Conservation (phyloP, 352 stramenopile species). For the Phytopythium montanum region DNA sequence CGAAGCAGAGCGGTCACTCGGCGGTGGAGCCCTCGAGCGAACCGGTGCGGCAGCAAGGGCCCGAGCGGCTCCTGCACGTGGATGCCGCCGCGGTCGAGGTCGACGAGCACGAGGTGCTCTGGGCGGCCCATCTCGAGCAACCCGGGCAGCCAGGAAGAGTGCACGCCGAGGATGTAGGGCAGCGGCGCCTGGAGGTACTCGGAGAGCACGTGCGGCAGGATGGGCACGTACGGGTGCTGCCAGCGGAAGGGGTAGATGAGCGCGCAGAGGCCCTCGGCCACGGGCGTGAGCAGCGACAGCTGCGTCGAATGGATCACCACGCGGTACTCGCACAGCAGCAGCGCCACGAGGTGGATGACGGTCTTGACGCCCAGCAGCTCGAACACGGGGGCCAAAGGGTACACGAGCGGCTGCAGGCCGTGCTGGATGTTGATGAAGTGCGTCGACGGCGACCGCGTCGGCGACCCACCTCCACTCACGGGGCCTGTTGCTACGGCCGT, state of each 20-base stretch:
- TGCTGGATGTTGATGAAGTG: constrained; percentile 49
- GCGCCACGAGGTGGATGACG: constrained; percentile 54
- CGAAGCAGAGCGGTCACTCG: constrained; percentile 57
- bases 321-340: constrained; percentile 78
- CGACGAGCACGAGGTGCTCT: constrained; percentile 80
- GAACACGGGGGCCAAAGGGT: constrained; percentile 67
- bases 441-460: constrained; percentile 30
- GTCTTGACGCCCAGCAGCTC: constrained; percentile 73
- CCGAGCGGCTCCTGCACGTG: constrained; percentile 47
- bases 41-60: constrained; percentile 49
- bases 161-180: constrained; percentile 79
- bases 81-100: constrained; percentile 68
- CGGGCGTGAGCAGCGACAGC: constrained; percentile 66
- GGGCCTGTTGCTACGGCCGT: not conserved
- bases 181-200: constrained; percentile 84
- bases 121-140: constrained; percentile 66
- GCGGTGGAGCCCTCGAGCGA: constrained; percentile 41
- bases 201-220: constrained; percentile 71
- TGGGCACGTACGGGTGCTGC: constrained; percentile 84
- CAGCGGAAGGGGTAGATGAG: constrained; percentile 85
- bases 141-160: constrained; percentile 61
- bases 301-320: constrained; percentile 77
- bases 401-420: constrained; percentile 63
- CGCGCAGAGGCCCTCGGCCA: constrained; percentile 69
- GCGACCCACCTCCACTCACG: constrained; percentile 22